These are phyloP conservation scores for Russula earlei DNA, from an alignment of 768 basidiomycete species.

Conservation along the genomic window DNA sequence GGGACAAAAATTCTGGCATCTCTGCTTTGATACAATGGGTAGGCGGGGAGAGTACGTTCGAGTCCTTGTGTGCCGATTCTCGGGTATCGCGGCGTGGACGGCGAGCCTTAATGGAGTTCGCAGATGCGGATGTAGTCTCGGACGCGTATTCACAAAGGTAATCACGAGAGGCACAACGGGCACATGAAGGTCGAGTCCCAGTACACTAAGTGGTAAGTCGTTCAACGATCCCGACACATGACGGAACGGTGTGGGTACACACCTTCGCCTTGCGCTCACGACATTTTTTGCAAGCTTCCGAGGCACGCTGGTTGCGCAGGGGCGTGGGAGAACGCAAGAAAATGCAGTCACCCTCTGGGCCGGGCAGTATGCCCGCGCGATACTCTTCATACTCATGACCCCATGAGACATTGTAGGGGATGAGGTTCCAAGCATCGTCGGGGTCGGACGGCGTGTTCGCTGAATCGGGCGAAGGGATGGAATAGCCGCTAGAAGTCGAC, in stretches of 20 bases:
- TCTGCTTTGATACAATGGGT: constrained; percentile 12
- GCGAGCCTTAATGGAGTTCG: constrained; percentile 9
- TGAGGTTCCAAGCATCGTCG: constrained; percentile 30
- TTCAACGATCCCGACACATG: neutral
- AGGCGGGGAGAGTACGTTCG: neutral
- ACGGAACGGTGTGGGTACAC: constrained; percentile 1
- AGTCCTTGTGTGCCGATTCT: neutral
- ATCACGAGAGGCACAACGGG: constrained; percentile 29
- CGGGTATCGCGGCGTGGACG: constrained; percentile 11
- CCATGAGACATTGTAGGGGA: constrained; percentile 34
- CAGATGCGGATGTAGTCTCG: constrained; percentile 18
- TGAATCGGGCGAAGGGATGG: constrained; percentile 13
- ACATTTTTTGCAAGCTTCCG: constrained; percentile 31
- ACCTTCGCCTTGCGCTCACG: constrained; percentile 35
- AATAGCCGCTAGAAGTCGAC: constrained; percentile 16
- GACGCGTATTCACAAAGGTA: constrained; percentile 28
- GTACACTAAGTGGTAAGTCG: constrained; percentile 25
- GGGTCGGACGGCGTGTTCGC: constrained; percentile 10
- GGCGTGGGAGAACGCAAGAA: constrained; percentile 34
- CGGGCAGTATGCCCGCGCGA: constrained; percentile 28
- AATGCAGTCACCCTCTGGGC: constrained; percentile 31
- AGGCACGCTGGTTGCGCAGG: constrained; percentile 29
- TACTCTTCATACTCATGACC: constrained; percentile 29
- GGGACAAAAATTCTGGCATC: constrained; percentile 2
- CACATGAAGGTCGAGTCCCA: constrained; percentile 29